Conservation (phyloP, 495 filamentous ascomycete genomes). For the Niebla homalea region DNA sequence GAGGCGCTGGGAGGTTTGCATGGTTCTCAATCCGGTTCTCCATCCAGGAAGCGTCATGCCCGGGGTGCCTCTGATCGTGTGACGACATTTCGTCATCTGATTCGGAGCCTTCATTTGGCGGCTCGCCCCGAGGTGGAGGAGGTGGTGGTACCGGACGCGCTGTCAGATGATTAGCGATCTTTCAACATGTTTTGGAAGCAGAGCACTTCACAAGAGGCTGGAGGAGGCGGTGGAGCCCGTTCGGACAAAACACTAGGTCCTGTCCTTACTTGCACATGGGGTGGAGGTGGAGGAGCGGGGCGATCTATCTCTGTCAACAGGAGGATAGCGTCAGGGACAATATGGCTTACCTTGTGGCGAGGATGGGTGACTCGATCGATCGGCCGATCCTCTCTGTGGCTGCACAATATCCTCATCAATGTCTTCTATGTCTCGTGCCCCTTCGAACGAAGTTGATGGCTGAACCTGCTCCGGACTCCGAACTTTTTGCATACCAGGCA, state of each 20-base stretch:
- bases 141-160: conserved; percentile 45
- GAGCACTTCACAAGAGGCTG: conserved; percentile 47
- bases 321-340: neutral
- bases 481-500: conserved; percentile 54
- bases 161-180: conserved; percentile 24
- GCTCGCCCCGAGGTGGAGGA: conserved; percentile 35
- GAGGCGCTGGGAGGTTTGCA: conserved; percentile 25
- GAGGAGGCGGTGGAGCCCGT: conserved; percentile 54
- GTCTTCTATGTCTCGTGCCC: conserved; percentile 46
- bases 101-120: conserved; percentile 67
- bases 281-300: conserved; percentile 36
- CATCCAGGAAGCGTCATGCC: conserved; percentile 11
- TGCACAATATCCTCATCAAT: conserved; percentile 32
- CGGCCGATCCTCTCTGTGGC: conserved; percentile 31
- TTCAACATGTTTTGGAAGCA: conserved; percentile 9
- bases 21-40: no score
- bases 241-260: conserved; percentile 47
- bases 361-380: conserved; percentile 32
- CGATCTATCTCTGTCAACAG: conserved; percentile 25
- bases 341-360: conserved; percentile 39
- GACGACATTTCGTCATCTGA: conserved; percentile 91
- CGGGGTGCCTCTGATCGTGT: conserved; percentile 30
- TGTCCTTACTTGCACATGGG: conserved; percentile 20
- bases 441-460: conserved; percentile 10
- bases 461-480: conserved; percentile 32